These are phyloP conservation scores for Hypsizygus ulmarius DNA, from an alignment of 1,284 basidiomycete species.

Conservation along the genomic window DNA sequence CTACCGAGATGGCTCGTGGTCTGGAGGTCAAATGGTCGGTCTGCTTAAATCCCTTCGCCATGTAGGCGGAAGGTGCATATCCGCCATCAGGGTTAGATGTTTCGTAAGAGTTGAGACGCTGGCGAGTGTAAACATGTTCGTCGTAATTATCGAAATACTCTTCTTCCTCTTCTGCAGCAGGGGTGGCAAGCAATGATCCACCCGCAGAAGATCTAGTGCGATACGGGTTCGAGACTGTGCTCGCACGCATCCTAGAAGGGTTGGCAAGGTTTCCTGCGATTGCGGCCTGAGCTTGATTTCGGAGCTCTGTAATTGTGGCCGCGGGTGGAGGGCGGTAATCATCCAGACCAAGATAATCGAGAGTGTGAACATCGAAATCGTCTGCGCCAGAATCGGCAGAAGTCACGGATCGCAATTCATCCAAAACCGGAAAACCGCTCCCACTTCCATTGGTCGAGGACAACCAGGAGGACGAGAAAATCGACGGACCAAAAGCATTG, in stretches of 20 bases:
- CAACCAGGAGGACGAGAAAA: conserved; percentile 88
- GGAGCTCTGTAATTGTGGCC: conserved; percentile 81
- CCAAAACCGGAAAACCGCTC: conserved; percentile 61
- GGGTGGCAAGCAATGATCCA: conserved; percentile 56
- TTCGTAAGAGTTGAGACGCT: conserved; percentile 61
- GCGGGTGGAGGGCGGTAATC: conserved; percentile 71
- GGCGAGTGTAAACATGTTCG: conserved; percentile 47
- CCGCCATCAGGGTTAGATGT: conserved; percentile 45
- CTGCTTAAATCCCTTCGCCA: conserved; percentile 72
- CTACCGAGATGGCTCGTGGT: conserved; percentile 89
- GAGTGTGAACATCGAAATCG: conserved; percentile 88
- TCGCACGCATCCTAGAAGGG: conserved; percentile 81
- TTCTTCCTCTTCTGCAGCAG: conserved; percentile 68
- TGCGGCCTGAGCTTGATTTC: conserved; percentile 83
- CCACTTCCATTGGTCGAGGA: conserved; percentile 57
- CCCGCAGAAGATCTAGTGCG: conserved; percentile 57
- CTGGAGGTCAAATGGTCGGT: conserved; percentile 67
- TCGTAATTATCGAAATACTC: conserved; percentile 67
- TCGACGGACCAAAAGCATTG: conserved; percentile 83
- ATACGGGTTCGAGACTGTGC: conserved; percentile 85
- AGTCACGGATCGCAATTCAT: conserved; percentile 76
- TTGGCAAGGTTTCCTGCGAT: conserved; percentile 78
- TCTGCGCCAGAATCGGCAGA: conserved; percentile 78
- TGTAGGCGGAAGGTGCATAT: conserved; percentile 55
- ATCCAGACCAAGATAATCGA: conserved; percentile 93